Conservation (phyloP, 495 filamentous ascomycete species). For the Rostrohypoxylon terebratum region DNA sequence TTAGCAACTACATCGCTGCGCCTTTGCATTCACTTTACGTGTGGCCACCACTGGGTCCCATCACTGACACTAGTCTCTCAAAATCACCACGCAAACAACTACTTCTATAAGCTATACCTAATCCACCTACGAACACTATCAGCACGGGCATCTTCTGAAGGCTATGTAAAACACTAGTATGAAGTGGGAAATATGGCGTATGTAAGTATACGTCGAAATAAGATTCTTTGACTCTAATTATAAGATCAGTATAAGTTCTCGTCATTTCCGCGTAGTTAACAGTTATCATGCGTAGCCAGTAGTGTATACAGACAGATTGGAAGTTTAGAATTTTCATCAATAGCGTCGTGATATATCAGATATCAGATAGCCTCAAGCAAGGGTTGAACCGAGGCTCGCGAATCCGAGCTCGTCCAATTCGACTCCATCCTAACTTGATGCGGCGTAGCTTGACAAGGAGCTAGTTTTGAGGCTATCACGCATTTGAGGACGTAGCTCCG, state of each 20-base stretch:
- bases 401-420: background rate
- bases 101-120: too few species aligned
- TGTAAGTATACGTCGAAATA: too few species aligned
- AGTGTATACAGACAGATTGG: background rate
- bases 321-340: background rate
- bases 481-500: background rate
- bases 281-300: background rate
- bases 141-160: too few species aligned
- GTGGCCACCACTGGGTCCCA: too few species aligned
- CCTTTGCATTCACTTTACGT: too few species aligned
- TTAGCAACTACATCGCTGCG: too few species aligned
- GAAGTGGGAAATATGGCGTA: too few species aligned
- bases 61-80: too few species aligned
- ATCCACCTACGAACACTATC: too few species aligned
- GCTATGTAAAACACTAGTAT: too few species aligned
- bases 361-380: background rate
- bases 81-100: too few species aligned
- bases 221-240: too few species aligned
- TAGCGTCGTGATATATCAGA: background rate
- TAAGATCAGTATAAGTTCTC: background rate
- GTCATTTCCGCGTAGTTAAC: background rate
- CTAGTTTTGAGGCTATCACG: conserved; percentile 2
- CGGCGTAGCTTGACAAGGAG: background rate
- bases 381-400: background rate
- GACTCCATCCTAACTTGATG: background rate